Evolutionary conservation across 2,329 filamentous ascomycete genomes (phyloP).

Genomic region (Rugonectria rugulosa): DNA sequence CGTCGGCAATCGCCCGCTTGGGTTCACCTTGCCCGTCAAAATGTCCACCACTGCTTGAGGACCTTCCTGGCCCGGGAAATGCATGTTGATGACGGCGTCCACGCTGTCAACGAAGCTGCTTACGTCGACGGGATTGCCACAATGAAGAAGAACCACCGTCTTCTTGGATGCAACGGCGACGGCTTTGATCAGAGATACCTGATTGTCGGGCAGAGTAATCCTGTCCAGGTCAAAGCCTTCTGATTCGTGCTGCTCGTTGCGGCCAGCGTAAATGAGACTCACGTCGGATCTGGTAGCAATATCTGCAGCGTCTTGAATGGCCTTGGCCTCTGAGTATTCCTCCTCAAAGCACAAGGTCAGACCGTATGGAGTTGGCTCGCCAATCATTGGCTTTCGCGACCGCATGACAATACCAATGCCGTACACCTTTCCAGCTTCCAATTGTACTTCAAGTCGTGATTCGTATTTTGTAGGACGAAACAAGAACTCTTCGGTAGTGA

Average conservation of each 20-base stretch:
- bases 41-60: constrained; percentile 18
- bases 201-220: constrained; percentile 21
- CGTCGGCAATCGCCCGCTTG: constrained; percentile 21
- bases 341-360: constrained; percentile 28
- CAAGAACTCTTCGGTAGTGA: constrained; percentile 26
- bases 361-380: constrained; percentile 20
- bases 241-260: constrained; percentile 27
- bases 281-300: constrained; percentile 6
- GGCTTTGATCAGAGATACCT: constrained; percentile 18
- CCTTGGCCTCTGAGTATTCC: constrained; percentile 14
- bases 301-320: constrained; percentile 18
- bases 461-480: constrained; percentile 21
- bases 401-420: constrained; percentile 16
- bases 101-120: constrained; percentile 19
- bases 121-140: constrained; percentile 25
- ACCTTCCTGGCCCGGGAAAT: constrained; percentile 28
- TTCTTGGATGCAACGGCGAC: constrained; percentile 20
- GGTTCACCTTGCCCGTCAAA: constrained; percentile 12
- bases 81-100: constrained; percentile 21
- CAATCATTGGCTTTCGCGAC: not conserved
- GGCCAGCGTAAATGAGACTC: constrained; percentile 23
- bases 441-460: constrained; percentile 12
- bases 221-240: constrained; percentile 26
- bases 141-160: constrained; percentile 22
- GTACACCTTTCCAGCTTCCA: constrained; percentile 15